A percentile compares a stretch with the other conserved stretches of the same genome.
Evolutionary conservation across 257 asterid species (phyloP).

Genomic region (Nicotiana sylvestris): DNA sequence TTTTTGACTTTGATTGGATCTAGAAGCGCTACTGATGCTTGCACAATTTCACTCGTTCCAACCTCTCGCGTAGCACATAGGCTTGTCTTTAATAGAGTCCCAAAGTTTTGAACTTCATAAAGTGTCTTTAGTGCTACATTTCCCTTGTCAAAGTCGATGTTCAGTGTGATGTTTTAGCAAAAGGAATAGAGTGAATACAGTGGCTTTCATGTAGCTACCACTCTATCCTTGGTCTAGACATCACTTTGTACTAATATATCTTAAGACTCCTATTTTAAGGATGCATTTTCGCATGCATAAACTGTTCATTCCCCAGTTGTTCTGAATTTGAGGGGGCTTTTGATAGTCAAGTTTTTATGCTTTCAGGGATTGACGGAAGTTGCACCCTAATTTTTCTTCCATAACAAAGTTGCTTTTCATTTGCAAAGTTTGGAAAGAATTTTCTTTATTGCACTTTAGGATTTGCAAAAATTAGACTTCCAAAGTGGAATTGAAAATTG

Average conservation of each 20-base stretch:
- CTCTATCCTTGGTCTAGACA: background rate
- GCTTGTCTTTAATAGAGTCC: background rate
- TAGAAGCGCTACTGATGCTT: background rate
- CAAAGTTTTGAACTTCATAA: background rate
- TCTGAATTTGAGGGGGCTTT: background rate
- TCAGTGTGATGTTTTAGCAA: background rate
- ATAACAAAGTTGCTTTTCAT: background rate
- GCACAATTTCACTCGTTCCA: background rate
- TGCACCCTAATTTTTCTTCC: background rate
- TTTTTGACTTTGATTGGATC: background rate
- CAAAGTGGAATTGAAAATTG: background rate
- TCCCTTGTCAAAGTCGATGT: background rate
- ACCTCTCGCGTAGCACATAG: background rate
- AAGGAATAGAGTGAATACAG: background rate
- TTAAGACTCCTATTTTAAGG: background rate
- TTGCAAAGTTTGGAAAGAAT: background rate
- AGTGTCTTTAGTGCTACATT: background rate
- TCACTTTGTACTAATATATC: background rate
- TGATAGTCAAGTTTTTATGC: background rate
- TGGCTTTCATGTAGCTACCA: background rate
- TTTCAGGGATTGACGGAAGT: background rate
- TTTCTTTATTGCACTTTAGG: background rate
- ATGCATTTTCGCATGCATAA: background rate
- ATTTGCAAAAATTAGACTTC: background rate
- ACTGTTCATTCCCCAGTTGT: background rate